These are phyloP conservation scores for Apiospora arundinis DNA, from an alignment of 2,329 filamentous ascomycete genomes.

Conservation along the genomic window DNA sequence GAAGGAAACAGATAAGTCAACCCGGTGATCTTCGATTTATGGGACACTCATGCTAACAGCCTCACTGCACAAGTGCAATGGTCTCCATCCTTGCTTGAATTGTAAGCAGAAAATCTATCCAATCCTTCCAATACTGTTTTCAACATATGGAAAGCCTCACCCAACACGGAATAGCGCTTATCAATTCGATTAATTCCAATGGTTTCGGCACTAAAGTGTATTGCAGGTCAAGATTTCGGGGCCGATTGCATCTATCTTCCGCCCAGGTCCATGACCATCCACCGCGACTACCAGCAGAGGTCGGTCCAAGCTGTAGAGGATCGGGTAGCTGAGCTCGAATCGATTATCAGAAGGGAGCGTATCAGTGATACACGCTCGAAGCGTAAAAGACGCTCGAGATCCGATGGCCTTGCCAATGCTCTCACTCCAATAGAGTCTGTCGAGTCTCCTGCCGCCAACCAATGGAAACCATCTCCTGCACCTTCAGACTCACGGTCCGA, in stretches of 20 bases:
- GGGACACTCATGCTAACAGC: not conserved
- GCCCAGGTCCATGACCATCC: slow-evolving; percentile 43
- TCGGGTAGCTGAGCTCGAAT: slow-evolving; percentile 31
- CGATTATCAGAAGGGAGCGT: slow-evolving; percentile 26
- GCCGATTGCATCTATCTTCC: slow-evolving; percentile 44
- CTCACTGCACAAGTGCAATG: slow-evolving; percentile 27
- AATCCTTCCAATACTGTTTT: no score
- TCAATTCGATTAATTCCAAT: not conserved
- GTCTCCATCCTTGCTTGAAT: slow-evolving; percentile 24
- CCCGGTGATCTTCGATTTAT: not conserved
- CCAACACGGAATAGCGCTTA: not conserved
- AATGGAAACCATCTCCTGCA: slow-evolving; percentile 20
- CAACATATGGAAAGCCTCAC: not conserved
- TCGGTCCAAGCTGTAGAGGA: slow-evolving; percentile 28
- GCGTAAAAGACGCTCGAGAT: slow-evolving; percentile 3
- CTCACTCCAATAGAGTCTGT: not conserved
- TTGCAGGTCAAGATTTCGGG: slow-evolving; percentile 27
- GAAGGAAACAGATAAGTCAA: slow-evolving; percentile 30
- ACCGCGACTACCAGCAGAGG: slow-evolving; percentile 30
- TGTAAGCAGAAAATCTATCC: not conserved
- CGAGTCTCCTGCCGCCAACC: not conserved
- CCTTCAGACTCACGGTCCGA: slow-evolving; percentile 18
- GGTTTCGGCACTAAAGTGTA: not conserved
- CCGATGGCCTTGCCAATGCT: not conserved
- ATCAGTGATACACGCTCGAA: slow-evolving; percentile 19